Conservation (phyloP, 1,139 yeast genomes). For the Nakaseomyces kungkrabaensis region DNA sequence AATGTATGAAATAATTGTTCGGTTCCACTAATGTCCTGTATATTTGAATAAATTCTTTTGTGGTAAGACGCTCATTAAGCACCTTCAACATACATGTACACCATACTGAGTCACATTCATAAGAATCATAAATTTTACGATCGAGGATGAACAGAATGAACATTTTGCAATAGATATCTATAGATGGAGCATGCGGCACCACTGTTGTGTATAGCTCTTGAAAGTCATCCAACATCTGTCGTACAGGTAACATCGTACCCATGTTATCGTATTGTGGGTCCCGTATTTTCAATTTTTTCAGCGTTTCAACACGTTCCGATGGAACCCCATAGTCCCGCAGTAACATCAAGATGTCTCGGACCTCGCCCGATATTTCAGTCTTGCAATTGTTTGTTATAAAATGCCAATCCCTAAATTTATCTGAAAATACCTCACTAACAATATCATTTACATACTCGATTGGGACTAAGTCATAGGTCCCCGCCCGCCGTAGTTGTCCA, state of each 20-base stretch:
- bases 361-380: neutral
- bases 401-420: constrained; percentile 23
- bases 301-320: constrained; percentile 4
- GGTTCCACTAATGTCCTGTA: constrained; percentile 14
- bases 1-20: constrained; percentile 18
- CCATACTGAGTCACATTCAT: constrained; percentile 12
- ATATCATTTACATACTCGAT: constrained; percentile 9
- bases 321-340: constrained; percentile 14
- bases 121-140: constrained; percentile 21
- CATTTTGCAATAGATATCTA: constrained; percentile 7
- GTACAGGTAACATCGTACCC: constrained; percentile 16
- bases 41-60: constrained; percentile 6
- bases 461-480: neutral
- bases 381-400: constrained; percentile 13
- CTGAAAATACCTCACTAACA: constrained; percentile 13
- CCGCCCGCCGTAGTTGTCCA: neutral
- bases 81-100: constrained; percentile 8
- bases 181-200: constrained; percentile 6
- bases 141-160: constrained; percentile 23
- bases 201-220: constrained; percentile 2
- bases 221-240: constrained; percentile 11
- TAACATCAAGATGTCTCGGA: constrained; percentile 4
- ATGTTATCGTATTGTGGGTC: constrained; percentile 14
- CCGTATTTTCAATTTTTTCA: constrained; percentile 4
- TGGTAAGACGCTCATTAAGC: neutral